Conservation (phyloP, 2,329 filamentous ascomycete genomes). For the Pseudopithomyces maydicus region DNA sequence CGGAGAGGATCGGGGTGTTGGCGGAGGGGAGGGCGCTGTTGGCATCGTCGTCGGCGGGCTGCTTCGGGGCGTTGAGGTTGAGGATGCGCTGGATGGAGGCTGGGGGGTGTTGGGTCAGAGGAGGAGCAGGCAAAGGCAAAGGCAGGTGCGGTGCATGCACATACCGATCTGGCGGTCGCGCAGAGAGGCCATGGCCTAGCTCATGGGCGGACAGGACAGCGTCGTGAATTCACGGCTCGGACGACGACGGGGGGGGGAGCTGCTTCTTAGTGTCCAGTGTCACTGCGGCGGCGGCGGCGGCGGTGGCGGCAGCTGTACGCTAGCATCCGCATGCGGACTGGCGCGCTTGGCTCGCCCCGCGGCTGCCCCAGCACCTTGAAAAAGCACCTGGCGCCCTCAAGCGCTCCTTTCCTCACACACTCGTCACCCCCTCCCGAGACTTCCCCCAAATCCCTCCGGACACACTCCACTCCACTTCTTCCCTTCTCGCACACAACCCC, state of each 20-base stretch:
- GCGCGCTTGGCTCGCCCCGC: constrained; percentile 11
- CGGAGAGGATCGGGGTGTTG: constrained; percentile 79
- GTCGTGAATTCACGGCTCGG: no score
- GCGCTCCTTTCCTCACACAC: constrained; percentile 11
- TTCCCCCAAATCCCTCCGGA: constrained; percentile 5
- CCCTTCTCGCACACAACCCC: constrained; percentile 37
- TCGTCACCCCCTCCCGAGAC: constrained; percentile 10
- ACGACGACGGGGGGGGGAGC: no score
- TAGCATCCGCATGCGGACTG: constrained; percentile 16
- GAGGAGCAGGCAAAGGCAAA: no score
- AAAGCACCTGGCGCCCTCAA: constrained; percentile 21
- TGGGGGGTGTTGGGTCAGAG: constrained; percentile 44
- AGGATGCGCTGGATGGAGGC: constrained; percentile 94
- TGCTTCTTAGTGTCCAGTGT: no score
- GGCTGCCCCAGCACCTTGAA: constrained; percentile 11
- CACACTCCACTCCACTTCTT: constrained; percentile 27
- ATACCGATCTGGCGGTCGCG: constrained; percentile 69
- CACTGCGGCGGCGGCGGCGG: constrained; percentile 10
- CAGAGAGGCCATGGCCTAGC: constrained; percentile 50
- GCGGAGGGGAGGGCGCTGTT: constrained; percentile 65
- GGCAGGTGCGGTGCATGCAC: background rate
- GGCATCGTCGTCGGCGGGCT: constrained; percentile 64
- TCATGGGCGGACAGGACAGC: constrained; percentile 27
- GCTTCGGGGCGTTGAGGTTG: constrained; percentile 80
- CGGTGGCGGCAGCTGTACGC: background rate